These are phyloP conservation scores for Vickermania spadyakhi DNA, from an alignment of 208 protist genomes.

Conservation along the genomic window DNA sequence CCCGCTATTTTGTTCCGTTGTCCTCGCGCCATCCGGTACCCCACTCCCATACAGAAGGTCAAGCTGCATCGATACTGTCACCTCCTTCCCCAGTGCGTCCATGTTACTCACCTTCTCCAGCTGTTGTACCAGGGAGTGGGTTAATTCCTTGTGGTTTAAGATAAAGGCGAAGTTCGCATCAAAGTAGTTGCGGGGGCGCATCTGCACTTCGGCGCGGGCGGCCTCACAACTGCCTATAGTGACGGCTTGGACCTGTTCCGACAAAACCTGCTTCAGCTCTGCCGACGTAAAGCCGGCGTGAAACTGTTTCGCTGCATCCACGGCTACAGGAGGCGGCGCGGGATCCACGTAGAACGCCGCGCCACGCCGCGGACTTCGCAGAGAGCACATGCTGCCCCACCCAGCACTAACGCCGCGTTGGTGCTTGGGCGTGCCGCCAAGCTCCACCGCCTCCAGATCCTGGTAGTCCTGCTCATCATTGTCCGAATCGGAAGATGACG, in stretches of 20 bases:
- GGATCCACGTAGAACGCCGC: neutral
- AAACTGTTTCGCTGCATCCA: neutral
- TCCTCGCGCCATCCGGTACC: neutral
- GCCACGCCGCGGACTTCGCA: neutral
- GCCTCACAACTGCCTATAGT: neutral
- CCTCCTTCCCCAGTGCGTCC: constrained; percentile 39
- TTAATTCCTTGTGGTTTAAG: constrained; percentile 57
- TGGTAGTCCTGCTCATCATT: no score
- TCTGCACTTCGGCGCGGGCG: constrained; percentile 26
- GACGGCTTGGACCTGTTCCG: constrained; percentile 2
- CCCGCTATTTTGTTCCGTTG: neutral
- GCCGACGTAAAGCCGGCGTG: neutral
- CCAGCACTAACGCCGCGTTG: neutral
- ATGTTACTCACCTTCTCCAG: constrained; percentile 61
- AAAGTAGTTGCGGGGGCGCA: constrained; percentile 49
- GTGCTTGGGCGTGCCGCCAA: no score
- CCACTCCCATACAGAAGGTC: constrained; percentile 23
- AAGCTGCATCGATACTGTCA: constrained; percentile 32
- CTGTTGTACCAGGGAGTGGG: constrained; percentile 38
- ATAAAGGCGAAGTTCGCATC: constrained; percentile 59
- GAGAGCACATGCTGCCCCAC: neutral
- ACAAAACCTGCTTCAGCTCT: constrained; percentile 11
- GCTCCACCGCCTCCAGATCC: no score
- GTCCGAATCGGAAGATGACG: neutral
- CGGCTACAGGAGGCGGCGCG: neutral